phyloP scores from a whole-genome alignment of 2,329 filamentous ascomycete genomes.

The Sclerotinia subarctica region DNA sequence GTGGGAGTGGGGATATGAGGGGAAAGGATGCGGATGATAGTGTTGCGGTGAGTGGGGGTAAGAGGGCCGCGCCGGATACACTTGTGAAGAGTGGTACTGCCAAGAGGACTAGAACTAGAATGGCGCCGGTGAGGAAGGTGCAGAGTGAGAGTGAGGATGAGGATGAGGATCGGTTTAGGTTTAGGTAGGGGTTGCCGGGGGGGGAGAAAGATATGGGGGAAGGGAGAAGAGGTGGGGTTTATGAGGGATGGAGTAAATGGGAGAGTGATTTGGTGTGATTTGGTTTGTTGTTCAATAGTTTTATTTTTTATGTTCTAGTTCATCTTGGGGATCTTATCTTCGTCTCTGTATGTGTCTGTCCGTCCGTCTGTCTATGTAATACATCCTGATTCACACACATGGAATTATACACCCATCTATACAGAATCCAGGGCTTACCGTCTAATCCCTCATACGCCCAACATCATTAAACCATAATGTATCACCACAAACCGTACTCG shows the following conservation, averaged over 20 bases:
- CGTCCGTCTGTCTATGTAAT: constrained; percentile 6
- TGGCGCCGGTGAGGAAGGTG: constrained; percentile 18
- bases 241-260: neutral
- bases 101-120: constrained; percentile 35
- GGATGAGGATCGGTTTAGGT: constrained; percentile 36
- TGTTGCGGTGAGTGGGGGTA: constrained; percentile 14
- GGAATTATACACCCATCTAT: neutral
- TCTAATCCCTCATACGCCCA: neutral
- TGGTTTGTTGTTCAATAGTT: neutral
- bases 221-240: neutral
- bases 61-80: constrained; percentile 30
- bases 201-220: too few relatives aligned
- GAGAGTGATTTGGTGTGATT: neutral
- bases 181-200: neutral
- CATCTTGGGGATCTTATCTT: neutral
- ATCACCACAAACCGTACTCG: neutral
- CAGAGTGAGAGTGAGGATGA: constrained; percentile 36
- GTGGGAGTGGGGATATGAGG: too few relatives aligned
- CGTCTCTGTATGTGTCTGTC: constrained; percentile 18
- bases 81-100: constrained; percentile 29
- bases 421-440: neutral
- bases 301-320: neutral
- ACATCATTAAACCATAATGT: neutral
- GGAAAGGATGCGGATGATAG: neutral
- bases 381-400: neutral